phyloP scores from a whole-genome alignment of 352 stramenopile genomes.

The Globisporangium spiculum region DNA sequence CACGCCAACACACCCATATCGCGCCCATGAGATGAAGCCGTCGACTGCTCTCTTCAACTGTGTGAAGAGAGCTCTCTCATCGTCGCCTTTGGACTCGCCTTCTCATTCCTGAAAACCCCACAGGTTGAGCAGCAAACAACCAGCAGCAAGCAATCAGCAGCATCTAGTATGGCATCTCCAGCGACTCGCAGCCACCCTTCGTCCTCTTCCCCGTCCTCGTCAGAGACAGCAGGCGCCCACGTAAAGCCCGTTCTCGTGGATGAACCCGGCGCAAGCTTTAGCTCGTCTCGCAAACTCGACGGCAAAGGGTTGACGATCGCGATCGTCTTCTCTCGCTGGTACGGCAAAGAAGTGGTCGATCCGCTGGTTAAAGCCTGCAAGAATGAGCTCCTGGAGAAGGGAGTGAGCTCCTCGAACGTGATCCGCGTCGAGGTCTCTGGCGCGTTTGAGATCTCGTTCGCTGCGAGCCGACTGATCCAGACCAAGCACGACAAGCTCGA shows the following conservation, averaged over 20 bases:
- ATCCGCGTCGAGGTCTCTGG: slow-evolving; percentile 84
- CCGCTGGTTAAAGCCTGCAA: slow-evolving; percentile 49
- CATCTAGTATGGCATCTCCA: slow-evolving; percentile 4
- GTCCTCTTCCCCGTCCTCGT: not conserved
- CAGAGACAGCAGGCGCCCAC: not conserved
- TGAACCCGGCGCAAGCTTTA: not conserved
- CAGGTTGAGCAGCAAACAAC: too few species aligned
- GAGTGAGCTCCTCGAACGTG: slow-evolving; percentile 45
- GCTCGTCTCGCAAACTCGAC: slow-evolving; percentile 2
- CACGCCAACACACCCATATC: not conserved
- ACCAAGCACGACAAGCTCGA: slow-evolving; percentile 86
- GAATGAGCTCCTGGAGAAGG: slow-evolving; percentile 54
- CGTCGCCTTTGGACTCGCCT: not conserved
- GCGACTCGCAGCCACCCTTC: slow-evolving; percentile 2
- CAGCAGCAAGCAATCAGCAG: not conserved
- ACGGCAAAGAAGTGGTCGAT: slow-evolving; percentile 43
- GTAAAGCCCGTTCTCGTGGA: not conserved
- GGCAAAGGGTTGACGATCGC: slow-evolving; percentile 36
- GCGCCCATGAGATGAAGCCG: not conserved
- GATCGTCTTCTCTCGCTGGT: slow-evolving; percentile 68
- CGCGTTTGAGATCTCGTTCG: slow-evolving; percentile 94
- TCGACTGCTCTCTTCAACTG: not conserved
- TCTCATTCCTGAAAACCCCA: too few species aligned
- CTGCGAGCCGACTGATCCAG: slow-evolving; percentile 77
- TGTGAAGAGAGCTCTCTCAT: not conserved